Base-by-base conservation (phyloP, 1,139 yeast genomes). In the Saccharomyces hybrid region DNA sequence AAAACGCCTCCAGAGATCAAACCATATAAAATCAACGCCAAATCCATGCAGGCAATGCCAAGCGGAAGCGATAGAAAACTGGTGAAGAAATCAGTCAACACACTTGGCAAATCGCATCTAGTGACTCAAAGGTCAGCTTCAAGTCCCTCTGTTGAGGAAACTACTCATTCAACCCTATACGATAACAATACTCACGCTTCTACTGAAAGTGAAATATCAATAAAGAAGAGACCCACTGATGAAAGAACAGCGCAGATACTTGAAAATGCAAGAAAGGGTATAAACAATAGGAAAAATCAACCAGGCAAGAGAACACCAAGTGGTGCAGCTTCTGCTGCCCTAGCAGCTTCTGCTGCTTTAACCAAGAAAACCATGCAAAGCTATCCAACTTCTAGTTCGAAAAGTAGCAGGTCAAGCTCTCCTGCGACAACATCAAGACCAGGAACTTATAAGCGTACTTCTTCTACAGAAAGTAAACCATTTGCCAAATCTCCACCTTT, bases 1-100 rank as follows among this genome's bases (percentile, higher is more conserved):
- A 65, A 72, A 0, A 74, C 77, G 2, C 88, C 90, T 2, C 99
- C 99, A 1, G 84, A 81, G 61, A 71, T 90, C 46, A 83, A 84
- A 13, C 96, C 97, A 0, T 89, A 84, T 67, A 80, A 80, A 50
- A 72, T 84, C 5, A 69, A 68, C 50, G 75, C 78, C 1, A 72
- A 73, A 56, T 72, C 78, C 6, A 75, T 75, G 77, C 70, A 74
- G 42, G 74, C 75, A 25, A 66, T 73, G 28, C 76, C 78, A 8
- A 72, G 68, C 27, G 51, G 70, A 26, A 58, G 53, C 51, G 61
- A 59, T 56, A 66, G 69, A 51, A 64, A 65, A 27, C 63, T 67
- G 14, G 5, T 38, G 11, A 48, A 52, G 26, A 51, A 51, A 51
- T 14, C 47, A 11, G 11, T 16, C 25, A 38, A 4, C 23, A 20